These are phyloP conservation scores for Pelargonium cotyledonis DNA, from an alignment of 441 rosid species.

Conservation along the genomic window DNA sequence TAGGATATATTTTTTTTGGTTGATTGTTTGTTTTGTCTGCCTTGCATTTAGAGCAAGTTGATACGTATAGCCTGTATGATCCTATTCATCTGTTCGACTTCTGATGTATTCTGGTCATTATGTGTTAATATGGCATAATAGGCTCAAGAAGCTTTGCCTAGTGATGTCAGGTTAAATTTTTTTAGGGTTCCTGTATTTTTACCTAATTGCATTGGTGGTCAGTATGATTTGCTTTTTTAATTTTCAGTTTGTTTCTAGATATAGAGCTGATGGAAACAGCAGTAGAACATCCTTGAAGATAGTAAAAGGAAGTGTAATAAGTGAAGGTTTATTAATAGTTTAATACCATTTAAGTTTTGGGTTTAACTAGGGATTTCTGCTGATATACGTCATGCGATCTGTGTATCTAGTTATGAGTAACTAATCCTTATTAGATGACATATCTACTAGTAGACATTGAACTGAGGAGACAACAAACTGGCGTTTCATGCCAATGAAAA, in stretches of 20 bases:
- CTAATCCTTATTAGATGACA: background rate
- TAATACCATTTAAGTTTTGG: background rate
- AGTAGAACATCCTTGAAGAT: background rate
- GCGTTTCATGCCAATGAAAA: background rate
- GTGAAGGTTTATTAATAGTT: background rate
- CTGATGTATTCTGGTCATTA: background rate
- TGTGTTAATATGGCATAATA: background rate
- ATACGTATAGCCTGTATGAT: background rate
- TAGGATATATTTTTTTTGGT: too few relatives aligned
- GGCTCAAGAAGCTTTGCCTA: background rate
- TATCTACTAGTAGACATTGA: background rate
- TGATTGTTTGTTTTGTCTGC: background rate
- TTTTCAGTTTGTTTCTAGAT: background rate
- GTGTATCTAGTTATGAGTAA: background rate
- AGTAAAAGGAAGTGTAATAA: background rate
- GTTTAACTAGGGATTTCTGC: background rate
- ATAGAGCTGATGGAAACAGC: background rate
- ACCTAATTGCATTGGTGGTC: background rate
- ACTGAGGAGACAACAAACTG: background rate
- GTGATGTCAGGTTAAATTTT: background rate
- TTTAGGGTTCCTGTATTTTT: background rate
- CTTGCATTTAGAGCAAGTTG: background rate
- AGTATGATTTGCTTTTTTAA: background rate
- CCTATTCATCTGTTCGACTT: background rate
- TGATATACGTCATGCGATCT: background rate